Evolutionary conservation across 305 asterid species (phyloP), one percentile per base, ranked within the genome.

Genomic region (Fraxinus platypoda): DNA sequence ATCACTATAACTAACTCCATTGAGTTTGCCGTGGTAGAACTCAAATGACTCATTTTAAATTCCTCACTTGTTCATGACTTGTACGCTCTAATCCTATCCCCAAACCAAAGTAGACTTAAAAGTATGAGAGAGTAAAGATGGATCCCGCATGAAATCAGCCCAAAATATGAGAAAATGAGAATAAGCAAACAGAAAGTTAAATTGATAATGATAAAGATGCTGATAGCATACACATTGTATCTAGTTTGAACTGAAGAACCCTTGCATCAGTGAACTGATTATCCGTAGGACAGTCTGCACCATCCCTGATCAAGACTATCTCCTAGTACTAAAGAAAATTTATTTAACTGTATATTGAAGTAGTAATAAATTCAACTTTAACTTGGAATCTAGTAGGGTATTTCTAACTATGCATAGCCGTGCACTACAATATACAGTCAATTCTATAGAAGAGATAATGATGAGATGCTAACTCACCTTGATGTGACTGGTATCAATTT

Each of bases 401-500:
- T 15, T 68, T 30, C 35, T 23, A 52, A 26, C 70, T 80, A 84
- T 52, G 9, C 79, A 78, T 41, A 76, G 70, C 31, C 31, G 52
- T 72, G 12, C 19, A 54, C 25, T 13, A 17, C 28, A 4, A 64
- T 28, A 68, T 31, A 70, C 38, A 35, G 59, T 28, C 71, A 68
- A 78, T 62, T 73, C 23, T 19, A 7, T 3, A 17, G 41, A 72
- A 71, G 64, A 81, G 66, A 74, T 17, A 80, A 70, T 35, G 46
- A 82, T 49, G 17, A 83, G 31, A 46, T 15, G 77, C 30, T 28
- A 59, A 78, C 87, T 87, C 81, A 95, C 99, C 96, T 91, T 93
- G 85, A 88, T 84, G 89, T 94, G 97, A 88, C 99, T 93, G 70
- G 90, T 88, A 75, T 93, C 92, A 68, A 95, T 90, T 88, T 95